Conservation (phyloP, 2,329 filamentous ascomycete species). For the Xylaria sp. region DNA sequence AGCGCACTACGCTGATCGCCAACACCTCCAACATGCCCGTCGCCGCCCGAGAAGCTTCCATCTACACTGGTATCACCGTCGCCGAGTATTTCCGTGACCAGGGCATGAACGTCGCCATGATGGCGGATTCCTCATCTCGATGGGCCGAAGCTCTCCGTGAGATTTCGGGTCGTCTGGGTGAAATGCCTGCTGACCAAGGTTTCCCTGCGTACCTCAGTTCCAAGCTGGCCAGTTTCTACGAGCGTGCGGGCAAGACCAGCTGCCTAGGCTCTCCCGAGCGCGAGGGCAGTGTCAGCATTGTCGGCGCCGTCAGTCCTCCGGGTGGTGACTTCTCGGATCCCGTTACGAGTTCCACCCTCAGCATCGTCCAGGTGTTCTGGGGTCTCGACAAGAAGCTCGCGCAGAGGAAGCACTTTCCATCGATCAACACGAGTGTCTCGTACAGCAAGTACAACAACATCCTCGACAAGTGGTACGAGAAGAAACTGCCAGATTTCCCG, state of each 20-base stretch:
- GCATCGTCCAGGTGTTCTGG: conserved; percentile 99
- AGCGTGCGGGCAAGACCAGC: conserved; percentile 87
- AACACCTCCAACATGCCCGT: conserved; percentile 99
- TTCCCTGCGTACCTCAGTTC: conserved; percentile 97
- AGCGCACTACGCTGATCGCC: conserved; percentile 96
- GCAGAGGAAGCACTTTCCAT: conserved; percentile 98
- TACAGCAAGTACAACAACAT: conserved; percentile 95
- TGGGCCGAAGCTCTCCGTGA: conserved; percentile 99
- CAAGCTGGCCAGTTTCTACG: conserved; percentile 98
- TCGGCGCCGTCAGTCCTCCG: conserved; percentile 94
- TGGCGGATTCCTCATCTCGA: conserved; percentile 97
- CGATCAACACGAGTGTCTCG: conserved; percentile 90
- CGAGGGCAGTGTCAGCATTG: conserved; percentile 92
- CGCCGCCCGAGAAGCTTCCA: conserved; percentile 95
- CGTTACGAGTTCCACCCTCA: conserved; percentile 88
- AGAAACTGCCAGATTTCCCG: conserved; percentile 92
- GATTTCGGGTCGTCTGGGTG: conserved; percentile 95
- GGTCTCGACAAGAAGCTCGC: conserved; percentile 99
- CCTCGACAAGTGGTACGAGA: conserved; percentile 92
- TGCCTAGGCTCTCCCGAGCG: conserved; percentile 87
- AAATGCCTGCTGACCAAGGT: conserved; percentile 99
- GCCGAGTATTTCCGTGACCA: conserved; percentile 98
- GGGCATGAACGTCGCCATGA: conserved; percentile 98
- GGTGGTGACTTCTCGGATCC: conserved; percentile 99
- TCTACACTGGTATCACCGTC: conserved; percentile 94